Evolutionary conservation across 1,139 yeast genomes (phyloP).

Genomic region (Protomyces gravidus): DNA sequence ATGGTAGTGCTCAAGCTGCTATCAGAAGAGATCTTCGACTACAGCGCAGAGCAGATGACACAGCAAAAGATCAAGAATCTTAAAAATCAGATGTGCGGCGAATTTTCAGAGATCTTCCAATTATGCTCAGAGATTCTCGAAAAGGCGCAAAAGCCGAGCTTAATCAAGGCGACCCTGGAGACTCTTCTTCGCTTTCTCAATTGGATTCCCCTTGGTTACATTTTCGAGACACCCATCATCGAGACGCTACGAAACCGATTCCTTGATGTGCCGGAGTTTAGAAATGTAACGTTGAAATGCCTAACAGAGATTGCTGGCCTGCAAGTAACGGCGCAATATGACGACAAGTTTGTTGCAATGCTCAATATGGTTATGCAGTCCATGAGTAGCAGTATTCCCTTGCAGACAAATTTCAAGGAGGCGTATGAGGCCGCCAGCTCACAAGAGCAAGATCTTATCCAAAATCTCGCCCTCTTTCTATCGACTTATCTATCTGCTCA

Average conservation of each 20-base stretch:
- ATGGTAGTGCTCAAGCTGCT: constrained; percentile 85
- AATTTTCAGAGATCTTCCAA: constrained; percentile 87
- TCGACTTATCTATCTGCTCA: constrained; percentile 80
- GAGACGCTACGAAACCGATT: constrained; percentile 66
- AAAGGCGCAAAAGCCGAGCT: constrained; percentile 74
- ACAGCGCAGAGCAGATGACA: constrained; percentile 89
- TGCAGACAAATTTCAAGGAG: constrained; percentile 55
- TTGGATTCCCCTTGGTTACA: constrained; percentile 89
- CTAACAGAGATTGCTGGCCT: constrained; percentile 82
- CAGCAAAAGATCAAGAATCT: constrained; percentile 85
- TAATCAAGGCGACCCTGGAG: constrained; percentile 78
- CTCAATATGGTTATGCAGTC: constrained; percentile 73
- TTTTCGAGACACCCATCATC: constrained; percentile 80
- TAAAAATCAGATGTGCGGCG: constrained; percentile 78
- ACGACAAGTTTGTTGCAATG: constrained; percentile 63
- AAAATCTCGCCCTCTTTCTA: constrained; percentile 89
- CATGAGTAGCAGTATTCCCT: constrained; percentile 67
- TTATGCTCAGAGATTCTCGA: constrained; percentile 90
- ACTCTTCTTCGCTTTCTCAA: constrained; percentile 80
- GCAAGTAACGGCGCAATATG: constrained; percentile 56
- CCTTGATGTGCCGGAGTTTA: constrained; percentile 70
- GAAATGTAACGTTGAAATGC: constrained; percentile 83
- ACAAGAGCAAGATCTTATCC: constrained; percentile 86
- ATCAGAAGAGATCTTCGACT: constrained; percentile 95
- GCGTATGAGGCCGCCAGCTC: constrained; percentile 74